Base-by-base conservation (phyloP, 371 early-diverging fungal species). In the Mucor piriformis region DNA sequence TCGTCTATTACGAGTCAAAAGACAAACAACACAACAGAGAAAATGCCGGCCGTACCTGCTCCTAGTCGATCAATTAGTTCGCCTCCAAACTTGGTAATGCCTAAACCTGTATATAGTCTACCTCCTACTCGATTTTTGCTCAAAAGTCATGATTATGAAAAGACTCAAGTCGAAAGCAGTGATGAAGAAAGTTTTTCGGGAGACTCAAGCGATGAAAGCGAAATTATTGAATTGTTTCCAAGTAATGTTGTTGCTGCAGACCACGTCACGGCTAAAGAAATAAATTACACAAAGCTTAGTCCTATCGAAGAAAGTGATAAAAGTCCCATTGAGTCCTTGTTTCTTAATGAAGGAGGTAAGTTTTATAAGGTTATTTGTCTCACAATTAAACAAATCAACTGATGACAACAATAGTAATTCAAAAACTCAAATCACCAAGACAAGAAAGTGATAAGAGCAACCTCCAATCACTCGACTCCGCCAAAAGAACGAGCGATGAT, bases 101-200 rank as follows among this genome's bases (percentile, higher is more conserved):
- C 66, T 6, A 65, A 59, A 52, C 64, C 64, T 20, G 20, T 47
- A 24, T 44, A 64, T 43, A 32, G 59, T 34, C n/a, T 65, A 11
- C 55, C 59, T 13, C 65, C 60, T 13, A 65, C 65, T n/a, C 27
- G 50, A 34, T 49, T 35, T 37, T 23, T 65, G 2, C 38, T 54
- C 6, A 33, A 38, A 35, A 65, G 27, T 27, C 32, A 42, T 37
- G 56, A 59, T 3, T 34, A 54, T 43, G 65, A 65, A 50, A 65
- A 65, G 27, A 65, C 65, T 0, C 60, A 59, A 46, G 43, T 65
- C 3, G 65, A 65, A 52, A 56, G 44, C 27, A 56, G 35, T 21
- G 42, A 33, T 23, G 50, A 48, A 32, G 54, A 55, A 62, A 13
- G 43, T 25, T 13, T 10, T 13, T 21, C 24, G 27, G 13, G 15